Conservation (phyloP, 768 basidiomycete species). For the Calocera cornea region DNA sequence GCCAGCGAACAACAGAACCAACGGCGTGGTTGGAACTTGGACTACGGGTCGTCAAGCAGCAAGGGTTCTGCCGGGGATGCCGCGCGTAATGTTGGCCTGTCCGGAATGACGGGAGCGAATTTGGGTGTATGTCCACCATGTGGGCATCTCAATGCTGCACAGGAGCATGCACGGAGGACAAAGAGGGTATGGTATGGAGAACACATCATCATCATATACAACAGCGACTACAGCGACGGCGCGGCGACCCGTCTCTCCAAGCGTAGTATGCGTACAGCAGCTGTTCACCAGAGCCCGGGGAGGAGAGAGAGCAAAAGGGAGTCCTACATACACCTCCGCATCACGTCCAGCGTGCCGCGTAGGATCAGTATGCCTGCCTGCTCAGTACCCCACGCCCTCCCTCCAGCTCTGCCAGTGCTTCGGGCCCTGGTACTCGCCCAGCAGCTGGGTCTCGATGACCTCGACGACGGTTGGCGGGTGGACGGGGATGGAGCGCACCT, state of each 20-base stretch:
- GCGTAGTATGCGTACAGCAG: not conserved
- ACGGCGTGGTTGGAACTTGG: too few relatives aligned
- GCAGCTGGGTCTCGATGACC: slow-evolving; percentile 39
- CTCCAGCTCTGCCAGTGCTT: slow-evolving; percentile 3
- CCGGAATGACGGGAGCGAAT: too few relatives aligned
- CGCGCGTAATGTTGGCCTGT: not conserved
- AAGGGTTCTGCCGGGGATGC: not conserved
- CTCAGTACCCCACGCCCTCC: not conserved
- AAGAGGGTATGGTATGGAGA: too few relatives aligned
- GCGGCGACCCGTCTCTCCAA: too few relatives aligned
- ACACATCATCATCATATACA: too few relatives aligned
- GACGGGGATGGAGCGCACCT: slow-evolving; percentile 59
- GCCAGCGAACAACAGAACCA: too few relatives aligned
- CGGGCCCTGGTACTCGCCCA: not conserved
- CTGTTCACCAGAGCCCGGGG: not conserved
- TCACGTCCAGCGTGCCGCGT: too few relatives aligned
- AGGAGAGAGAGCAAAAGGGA: not conserved
- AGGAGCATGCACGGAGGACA: too few relatives aligned
- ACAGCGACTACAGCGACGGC: too few relatives aligned
- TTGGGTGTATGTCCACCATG: too few relatives aligned
- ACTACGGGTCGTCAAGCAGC: not conserved
- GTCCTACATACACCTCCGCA: too few relatives aligned
- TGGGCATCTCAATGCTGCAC: too few relatives aligned
- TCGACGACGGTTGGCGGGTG: slow-evolving; percentile 49
- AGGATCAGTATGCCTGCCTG: not conserved